Conservation (phyloP, 495 filamentous ascomycete genomes). For the Xylaria cubensis region DNA sequence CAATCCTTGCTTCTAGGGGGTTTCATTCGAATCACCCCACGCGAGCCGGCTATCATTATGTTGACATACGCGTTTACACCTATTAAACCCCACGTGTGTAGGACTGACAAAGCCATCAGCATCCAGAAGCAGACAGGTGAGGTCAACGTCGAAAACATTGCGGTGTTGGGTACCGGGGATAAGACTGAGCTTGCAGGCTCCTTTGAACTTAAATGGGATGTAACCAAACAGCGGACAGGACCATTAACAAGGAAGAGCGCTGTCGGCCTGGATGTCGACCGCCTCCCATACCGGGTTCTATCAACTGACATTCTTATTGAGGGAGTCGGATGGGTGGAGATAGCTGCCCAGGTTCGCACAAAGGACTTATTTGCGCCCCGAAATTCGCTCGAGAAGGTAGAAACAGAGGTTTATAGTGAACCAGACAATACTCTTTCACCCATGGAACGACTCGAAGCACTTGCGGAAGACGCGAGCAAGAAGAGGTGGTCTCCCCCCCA, state of each 20-base stretch:
- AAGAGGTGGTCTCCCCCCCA: constrained; percentile 24
- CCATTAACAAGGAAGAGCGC: constrained; percentile 61
- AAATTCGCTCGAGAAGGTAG: constrained; percentile 23
- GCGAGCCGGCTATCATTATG: constrained; percentile 65
- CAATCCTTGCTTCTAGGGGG: constrained; percentile 88
- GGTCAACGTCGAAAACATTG: constrained; percentile 65
- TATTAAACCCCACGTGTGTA: constrained; percentile 73
- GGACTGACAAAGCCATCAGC: constrained; percentile 76
- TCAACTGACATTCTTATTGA: constrained; percentile 87
- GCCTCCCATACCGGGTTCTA: constrained; percentile 78
- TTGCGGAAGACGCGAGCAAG: constrained; percentile 29
- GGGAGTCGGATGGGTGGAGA: constrained; percentile 90
- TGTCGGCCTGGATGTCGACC: constrained; percentile 59
- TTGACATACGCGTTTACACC: constrained; percentile 81
- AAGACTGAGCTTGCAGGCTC: constrained; percentile 71
- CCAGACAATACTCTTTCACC: constrained; percentile 27
- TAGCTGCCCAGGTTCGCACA: constrained; percentile 79
- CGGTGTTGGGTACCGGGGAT: constrained; percentile 60
- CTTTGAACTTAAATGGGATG: constrained; percentile 78
- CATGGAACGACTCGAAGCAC: constrained; percentile 34
- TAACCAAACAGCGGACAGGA: constrained; percentile 73
- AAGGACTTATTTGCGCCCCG: constrained; percentile 43
- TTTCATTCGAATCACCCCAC: constrained; percentile 85
- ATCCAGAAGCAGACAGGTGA: constrained; percentile 64
- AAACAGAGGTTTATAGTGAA: constrained; percentile 23